A percentile compares a stretch with the other conserved stretches of the same genome.
Conservation (phyloP, 73 alveolate species). For the Tetrahymena elliotti region DNA sequence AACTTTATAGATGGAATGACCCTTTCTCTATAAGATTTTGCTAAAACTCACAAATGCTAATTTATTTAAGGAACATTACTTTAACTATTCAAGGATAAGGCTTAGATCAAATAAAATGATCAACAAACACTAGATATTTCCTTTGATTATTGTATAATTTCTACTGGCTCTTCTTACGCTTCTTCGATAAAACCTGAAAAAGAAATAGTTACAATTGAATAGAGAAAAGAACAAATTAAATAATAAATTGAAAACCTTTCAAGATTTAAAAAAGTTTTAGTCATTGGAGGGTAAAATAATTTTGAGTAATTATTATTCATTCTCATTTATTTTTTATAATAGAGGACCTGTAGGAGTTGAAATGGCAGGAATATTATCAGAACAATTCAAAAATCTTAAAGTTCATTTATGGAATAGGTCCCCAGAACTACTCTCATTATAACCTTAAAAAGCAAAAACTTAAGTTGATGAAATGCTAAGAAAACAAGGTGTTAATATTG, state of each 20-base stretch:
- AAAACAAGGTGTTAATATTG: background rate
- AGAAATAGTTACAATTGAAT: background rate
- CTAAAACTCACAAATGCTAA: background rate
- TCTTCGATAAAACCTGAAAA: background rate
- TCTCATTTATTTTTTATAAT: too few relatives aligned
- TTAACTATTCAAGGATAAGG: background rate
- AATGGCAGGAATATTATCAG: background rate
- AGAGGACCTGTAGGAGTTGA: background rate
- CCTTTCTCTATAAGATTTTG: background rate
- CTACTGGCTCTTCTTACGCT: background rate
- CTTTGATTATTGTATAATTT: background rate
- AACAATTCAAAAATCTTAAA: background rate
- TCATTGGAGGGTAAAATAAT: background rate
- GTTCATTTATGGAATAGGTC: background rate
- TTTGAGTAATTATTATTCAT: too few relatives aligned
- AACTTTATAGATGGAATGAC: background rate
- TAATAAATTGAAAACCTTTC: too few relatives aligned
- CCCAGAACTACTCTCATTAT: background rate
- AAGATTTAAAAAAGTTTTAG: background rate
- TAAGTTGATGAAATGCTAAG: background rate
- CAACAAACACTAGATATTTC: background rate
- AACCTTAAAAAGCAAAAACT: background rate
- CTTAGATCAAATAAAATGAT: background rate
- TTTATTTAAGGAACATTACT: background rate
- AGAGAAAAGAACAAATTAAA: background rate